Conservation (phyloP, 345 rosid species). For the Physaria fendleri region DNA sequence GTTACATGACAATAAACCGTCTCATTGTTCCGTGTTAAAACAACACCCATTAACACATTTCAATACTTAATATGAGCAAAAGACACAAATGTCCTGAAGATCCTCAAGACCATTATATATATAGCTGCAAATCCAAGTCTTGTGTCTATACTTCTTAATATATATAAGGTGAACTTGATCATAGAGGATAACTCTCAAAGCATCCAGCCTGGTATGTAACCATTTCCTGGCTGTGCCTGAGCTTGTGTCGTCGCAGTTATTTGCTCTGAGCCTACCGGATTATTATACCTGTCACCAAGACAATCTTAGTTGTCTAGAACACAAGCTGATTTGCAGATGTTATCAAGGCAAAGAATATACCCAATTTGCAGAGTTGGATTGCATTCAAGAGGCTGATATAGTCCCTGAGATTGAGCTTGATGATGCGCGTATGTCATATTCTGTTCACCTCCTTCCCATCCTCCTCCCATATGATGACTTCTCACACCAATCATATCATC, state of each 20-base stretch:
- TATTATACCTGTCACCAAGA: conserved; percentile 46
- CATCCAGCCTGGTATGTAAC: conserved; percentile 98
- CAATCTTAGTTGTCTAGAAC: background rate
- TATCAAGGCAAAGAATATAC: conserved; percentile 30
- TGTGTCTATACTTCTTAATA: conserved; percentile 6
- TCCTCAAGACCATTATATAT: conserved; percentile 7
- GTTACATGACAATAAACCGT: background rate
- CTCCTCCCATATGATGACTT: conserved; percentile 43
- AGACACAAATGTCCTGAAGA: conserved; percentile 6
- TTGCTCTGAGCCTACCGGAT: conserved; percentile 60
- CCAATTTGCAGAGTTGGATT: conserved; percentile 94
- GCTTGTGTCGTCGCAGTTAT: conserved; percentile 41
- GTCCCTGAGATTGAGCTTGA: conserved; percentile 60
- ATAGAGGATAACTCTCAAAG: conserved; percentile 38
- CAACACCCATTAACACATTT: conserved; percentile 17
- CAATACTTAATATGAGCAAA: conserved; percentile 15
- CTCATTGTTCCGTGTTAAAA: background rate
- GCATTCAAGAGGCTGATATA: conserved; percentile 83
- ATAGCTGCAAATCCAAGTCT: conserved; percentile 12
- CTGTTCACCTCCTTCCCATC: conserved; percentile 67
- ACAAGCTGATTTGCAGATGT: background rate
- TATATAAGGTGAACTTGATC: conserved; percentile 1
- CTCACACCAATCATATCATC: conserved; percentile 65
- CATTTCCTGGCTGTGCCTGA: conserved; percentile 58
- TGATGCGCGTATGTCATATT: conserved; percentile 50